Evolutionary conservation across 2,329 filamentous ascomycete genomes (phyloP).

Genomic region (Neocatenulostroma microsporum): DNA sequence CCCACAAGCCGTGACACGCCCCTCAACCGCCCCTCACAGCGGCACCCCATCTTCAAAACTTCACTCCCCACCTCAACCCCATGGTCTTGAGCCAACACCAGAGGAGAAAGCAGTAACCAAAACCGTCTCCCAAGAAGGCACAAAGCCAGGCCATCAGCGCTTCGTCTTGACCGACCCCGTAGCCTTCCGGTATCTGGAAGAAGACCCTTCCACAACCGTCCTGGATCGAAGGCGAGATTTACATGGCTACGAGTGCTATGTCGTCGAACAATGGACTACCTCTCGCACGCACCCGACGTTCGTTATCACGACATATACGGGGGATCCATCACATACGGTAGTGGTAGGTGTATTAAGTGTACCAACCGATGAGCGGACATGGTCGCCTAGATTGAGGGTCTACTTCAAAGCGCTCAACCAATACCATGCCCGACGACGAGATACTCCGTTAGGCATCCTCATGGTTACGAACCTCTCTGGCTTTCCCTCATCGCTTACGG

Average conservation of each 20-base stretch:
- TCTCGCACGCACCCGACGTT: slow-evolving; percentile 84
- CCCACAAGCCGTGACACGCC: slow-evolving; percentile 6
- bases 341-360: slow-evolving; percentile 73
- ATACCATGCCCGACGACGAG: slow-evolving; percentile 74
- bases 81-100: slow-evolving; percentile 5
- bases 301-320: slow-evolving; percentile 87
- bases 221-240: slow-evolving; percentile 64
- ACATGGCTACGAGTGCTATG: slow-evolving; percentile 80
- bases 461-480: slow-evolving; percentile 92
- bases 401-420: slow-evolving; percentile 84
- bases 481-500: slow-evolving; percentile 84
- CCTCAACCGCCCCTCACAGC: slow-evolving; percentile 13
- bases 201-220: slow-evolving; percentile 68
- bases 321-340: slow-evolving; percentile 71
- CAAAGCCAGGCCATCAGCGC: slow-evolving; percentile 41
- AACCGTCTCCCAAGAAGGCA: slow-evolving; percentile 5
- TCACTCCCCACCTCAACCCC: neutral
- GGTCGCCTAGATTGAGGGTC: slow-evolving; percentile 69
- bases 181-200: slow-evolving; percentile 70
- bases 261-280: slow-evolving; percentile 97
- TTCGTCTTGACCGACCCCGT: slow-evolving; percentile 60
- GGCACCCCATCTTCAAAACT: slow-evolving; percentile 5
- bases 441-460: slow-evolving; percentile 72
- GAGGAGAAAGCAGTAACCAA: slow-evolving; percentile 1
- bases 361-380: slow-evolving; percentile 67